Conservation (phyloP, 2,329 filamentous ascomycete species). For the Exophiala viscosa region DNA sequence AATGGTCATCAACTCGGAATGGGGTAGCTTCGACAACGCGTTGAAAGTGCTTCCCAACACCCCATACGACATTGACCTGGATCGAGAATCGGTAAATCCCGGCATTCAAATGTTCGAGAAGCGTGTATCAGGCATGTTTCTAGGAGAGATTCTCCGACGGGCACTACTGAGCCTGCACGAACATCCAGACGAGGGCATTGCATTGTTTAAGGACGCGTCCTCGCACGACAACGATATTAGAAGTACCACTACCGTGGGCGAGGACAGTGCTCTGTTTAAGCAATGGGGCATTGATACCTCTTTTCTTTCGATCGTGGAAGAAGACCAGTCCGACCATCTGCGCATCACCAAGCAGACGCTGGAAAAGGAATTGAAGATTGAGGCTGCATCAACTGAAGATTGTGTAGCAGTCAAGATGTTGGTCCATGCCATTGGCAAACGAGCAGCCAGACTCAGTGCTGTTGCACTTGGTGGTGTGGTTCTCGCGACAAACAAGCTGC, state of each 20-base stretch:
- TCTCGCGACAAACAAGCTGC: conserved; percentile 71
- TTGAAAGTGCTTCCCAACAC: conserved; percentile 85
- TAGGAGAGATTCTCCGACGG: conserved; percentile 86
- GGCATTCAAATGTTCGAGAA: conserved; percentile 99
- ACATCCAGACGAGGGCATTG: conserved; percentile 61
- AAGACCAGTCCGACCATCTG: conserved; percentile 70
- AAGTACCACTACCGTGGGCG: conserved; percentile 66
- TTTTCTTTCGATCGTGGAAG: conserved; percentile 81
- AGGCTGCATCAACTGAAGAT: conserved; percentile 74
- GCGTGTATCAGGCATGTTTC: conserved; percentile 95
- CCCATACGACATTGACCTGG: conserved; percentile 73
- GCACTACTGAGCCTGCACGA: conserved; percentile 62
- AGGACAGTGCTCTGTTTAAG: conserved; percentile 65
- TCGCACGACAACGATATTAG: conserved; percentile 64
- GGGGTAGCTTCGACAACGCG: conserved; percentile 96
- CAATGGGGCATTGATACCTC: conserved; percentile 89
- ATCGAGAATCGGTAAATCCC: conserved; percentile 78
- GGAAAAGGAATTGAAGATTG: conserved; percentile 71
- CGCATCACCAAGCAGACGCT: conserved; percentile 72
- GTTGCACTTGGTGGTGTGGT: conserved; percentile 84
- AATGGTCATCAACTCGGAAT: conserved; percentile 98
- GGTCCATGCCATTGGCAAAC: conserved; percentile 77
- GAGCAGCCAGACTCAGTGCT: conserved; percentile 81
- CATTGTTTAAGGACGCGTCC: conserved; percentile 73
- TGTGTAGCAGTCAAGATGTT: conserved; percentile 83